Percentiles rank a stretch among this genome's conserved stretches.
These are phyloP conservation scores for Paraurostyla sp. DNA, from an alignment of 73 alveolate species.

Conservation along the genomic window DNA sequence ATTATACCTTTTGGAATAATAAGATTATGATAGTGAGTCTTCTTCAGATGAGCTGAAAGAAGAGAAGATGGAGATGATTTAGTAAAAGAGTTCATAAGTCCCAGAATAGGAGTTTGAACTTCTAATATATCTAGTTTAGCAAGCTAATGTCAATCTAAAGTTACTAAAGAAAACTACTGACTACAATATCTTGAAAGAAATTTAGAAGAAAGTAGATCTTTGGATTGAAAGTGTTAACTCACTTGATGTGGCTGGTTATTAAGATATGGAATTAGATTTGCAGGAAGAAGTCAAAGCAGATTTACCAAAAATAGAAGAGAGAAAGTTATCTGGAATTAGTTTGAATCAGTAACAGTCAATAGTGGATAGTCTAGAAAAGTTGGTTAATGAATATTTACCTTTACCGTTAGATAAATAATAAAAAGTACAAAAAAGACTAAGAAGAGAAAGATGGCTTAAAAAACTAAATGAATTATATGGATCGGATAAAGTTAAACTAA, in stretches of 20 bases:
- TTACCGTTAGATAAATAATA: not conserved
- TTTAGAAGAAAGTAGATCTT: not conserved
- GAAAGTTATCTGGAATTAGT: too few species aligned
- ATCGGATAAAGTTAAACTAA: constrained; percentile 37
- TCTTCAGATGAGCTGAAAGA: constrained; percentile 28
- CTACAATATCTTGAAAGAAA: not conserved
- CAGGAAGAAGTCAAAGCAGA: too few species aligned
- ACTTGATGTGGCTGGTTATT: not conserved
- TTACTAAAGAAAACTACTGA: constrained; percentile 2
- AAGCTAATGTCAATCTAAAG: not conserved
- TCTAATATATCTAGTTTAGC: not conserved
- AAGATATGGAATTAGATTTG: too few species aligned
- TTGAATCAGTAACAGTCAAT: too few species aligned
- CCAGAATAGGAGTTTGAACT: not conserved
- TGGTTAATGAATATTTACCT: not conserved
- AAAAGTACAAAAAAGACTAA: not conserved
- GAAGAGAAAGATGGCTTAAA: constrained; percentile 61
- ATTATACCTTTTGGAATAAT: constrained; percentile 1
- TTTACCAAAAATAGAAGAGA: too few species aligned
- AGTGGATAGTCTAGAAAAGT: constrained; percentile 8
- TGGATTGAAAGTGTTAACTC: not conserved
- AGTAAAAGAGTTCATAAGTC: not conserved
- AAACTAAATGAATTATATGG: not conserved
- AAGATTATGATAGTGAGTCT: constrained; percentile 37
- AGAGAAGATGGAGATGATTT: not conserved